Conservation (phyloP, 768 basidiomycete species). For the Tricholoma flavovirens region DNA sequence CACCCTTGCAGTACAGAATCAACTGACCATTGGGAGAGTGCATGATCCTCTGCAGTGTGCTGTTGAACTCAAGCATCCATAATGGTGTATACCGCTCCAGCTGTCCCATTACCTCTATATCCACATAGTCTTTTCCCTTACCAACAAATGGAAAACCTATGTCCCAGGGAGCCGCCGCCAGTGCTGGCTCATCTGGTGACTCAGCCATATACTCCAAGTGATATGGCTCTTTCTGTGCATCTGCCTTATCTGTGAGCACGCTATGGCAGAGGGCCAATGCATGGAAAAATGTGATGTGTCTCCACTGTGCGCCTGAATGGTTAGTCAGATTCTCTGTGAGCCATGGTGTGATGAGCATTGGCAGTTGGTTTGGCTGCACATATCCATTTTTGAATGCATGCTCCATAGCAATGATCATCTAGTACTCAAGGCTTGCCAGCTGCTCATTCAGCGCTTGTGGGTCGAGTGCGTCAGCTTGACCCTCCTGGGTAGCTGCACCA, state of each 20-base stretch:
- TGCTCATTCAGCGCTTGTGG: slow-evolving; percentile 67
- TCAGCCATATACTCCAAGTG: slow-evolving; percentile 90
- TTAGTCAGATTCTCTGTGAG: slow-evolving; percentile 76
- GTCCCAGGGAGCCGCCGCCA: slow-evolving; percentile 89
- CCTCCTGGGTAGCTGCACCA: slow-evolving; percentile 82
- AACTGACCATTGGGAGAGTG: slow-evolving; percentile 82
- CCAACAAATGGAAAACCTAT: slow-evolving; percentile 88
- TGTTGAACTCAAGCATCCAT: slow-evolving; percentile 89
- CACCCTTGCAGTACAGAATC: slow-evolving; percentile 90
- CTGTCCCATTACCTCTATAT: slow-evolving; percentile 91
- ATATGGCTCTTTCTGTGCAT: slow-evolving; percentile 54
- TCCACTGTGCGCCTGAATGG: slow-evolving; percentile 51
- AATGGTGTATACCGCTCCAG: slow-evolving; percentile 75
- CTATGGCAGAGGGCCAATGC: slow-evolving; percentile 92
- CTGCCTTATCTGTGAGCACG: slow-evolving; percentile 76
- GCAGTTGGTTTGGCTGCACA: slow-evolving; percentile 68
- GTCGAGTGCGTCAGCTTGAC: slow-evolving; percentile 56
- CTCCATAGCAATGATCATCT: slow-evolving; percentile 76
- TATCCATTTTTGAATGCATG: slow-evolving; percentile 86
- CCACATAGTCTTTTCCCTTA: slow-evolving; percentile 66
- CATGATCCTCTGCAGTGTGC: slow-evolving; percentile 87
- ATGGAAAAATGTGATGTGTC: slow-evolving; percentile 82
- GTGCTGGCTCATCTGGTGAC: slow-evolving; percentile 91
- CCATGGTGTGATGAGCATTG: slow-evolving; percentile 84
- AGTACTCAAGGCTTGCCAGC: slow-evolving; percentile 59